A percentile compares a stretch with the other conserved stretches of the same genome.
These are phyloP conservation scores for Irpex lacteus DNA, from an alignment of 1,284 basidiomycete species.

Conservation along the genomic window DNA sequence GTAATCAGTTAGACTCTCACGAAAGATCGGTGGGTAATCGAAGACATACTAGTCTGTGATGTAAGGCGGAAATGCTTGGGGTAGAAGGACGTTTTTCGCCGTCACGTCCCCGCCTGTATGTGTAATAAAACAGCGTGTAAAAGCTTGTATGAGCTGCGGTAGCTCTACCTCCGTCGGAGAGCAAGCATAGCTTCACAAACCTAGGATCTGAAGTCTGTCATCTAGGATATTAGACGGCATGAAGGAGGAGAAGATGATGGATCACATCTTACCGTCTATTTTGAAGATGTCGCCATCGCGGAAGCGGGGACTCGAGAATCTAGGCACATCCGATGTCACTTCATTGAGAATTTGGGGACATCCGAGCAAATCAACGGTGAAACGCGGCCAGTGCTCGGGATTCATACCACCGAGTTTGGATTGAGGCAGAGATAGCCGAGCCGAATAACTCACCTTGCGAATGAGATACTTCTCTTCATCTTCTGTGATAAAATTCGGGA, in stretches of 20 bases:
- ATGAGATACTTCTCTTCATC: constrained; percentile 81
- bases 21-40: constrained; percentile 5
- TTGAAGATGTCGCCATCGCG: constrained; percentile 82
- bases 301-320: constrained; percentile 76
- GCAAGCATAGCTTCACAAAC: constrained; percentile 39
- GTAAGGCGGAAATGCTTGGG: constrained; percentile 64
- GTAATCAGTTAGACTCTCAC: neutral
- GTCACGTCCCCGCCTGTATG: constrained; percentile 65
- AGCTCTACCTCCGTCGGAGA: neutral
- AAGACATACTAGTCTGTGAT: constrained; percentile 52
- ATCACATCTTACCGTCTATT: constrained; percentile 62
- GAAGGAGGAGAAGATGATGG: constrained; percentile 2
- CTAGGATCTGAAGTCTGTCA: constrained; percentile 73
- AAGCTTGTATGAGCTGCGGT: neutral
- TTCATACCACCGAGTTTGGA: neutral
- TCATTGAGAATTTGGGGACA: neutral
- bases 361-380: too few species aligned
- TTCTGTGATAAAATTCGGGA: constrained; percentile 77
- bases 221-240: neutral
- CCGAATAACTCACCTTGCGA: constrained; percentile 52
- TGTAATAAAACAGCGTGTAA: neutral
- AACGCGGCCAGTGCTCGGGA: neutral
- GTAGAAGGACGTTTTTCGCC: constrained; percentile 56
- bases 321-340: constrained; percentile 25
- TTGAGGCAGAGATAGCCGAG: constrained; percentile 3